These are phyloP conservation scores for Phytopythium cucurbitacearum DNA, from an alignment of 352 stramenopile genomes.

Conservation along the genomic window DNA sequence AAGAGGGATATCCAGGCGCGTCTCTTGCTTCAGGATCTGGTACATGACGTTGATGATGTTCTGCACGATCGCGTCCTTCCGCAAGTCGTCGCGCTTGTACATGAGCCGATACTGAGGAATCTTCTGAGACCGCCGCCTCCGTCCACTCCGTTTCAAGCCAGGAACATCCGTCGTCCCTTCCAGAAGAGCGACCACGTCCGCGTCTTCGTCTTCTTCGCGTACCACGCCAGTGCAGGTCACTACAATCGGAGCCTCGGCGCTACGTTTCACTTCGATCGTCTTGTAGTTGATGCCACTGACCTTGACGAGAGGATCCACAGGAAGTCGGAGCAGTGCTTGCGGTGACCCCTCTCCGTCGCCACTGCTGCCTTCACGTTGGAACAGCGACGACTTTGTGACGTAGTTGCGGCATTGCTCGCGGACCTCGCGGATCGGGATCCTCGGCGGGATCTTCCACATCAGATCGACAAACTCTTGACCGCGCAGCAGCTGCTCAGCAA, in stretches of 20 bases:
- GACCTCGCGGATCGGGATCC: constrained; percentile 56
- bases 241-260: constrained; percentile 77
- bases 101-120: constrained; percentile 73
- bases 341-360: neutral
- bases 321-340: constrained; percentile 40
- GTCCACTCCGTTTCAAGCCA: constrained; percentile 1
- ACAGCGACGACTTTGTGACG: constrained; percentile 42
- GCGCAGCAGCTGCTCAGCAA: constrained; percentile 72
- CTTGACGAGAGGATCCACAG: constrained; percentile 71
- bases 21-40: constrained; percentile 82
- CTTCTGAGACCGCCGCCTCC: constrained; percentile 15
- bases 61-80: constrained; percentile 82
- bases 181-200: constrained; percentile 13
- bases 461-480: constrained; percentile 83
- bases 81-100: constrained; percentile 86
- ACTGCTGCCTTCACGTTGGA: constrained; percentile 16
- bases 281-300: constrained; percentile 66
- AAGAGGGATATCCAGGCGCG: constrained; percentile 68
- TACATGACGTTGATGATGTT: constrained; percentile 91
- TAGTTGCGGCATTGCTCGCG: constrained; percentile 43
- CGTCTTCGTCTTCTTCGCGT: constrained; percentile 64
- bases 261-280: constrained; percentile 78
- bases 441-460: constrained; percentile 77
- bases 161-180: constrained; percentile 25
- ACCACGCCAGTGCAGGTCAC: constrained; percentile 75